Percentiles rank a stretch among this genome's conserved stretches.
Evolutionary conservation across 345 rosid genomes (phyloP).

Genomic region (Tarenaya hassleriana): DNA sequence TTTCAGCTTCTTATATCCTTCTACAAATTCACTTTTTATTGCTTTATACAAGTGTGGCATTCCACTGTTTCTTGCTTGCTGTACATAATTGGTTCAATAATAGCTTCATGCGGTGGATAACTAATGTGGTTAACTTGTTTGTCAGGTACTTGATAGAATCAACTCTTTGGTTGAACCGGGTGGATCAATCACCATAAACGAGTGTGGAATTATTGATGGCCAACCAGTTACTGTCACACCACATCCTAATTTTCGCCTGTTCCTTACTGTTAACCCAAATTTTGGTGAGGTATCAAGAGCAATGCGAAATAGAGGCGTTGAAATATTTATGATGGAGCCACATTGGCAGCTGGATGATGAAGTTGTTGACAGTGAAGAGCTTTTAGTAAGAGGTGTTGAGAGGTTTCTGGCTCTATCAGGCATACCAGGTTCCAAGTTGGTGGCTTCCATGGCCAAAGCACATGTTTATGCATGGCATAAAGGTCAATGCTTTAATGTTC

Average conservation of each 20-base stretch:
- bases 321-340: conserved; percentile 88
- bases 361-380: conserved; percentile 37
- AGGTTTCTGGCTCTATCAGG: conserved; percentile 72
- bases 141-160: conserved; percentile 92
- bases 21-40: conserved; percentile 1
- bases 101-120: conserved; percentile 13
- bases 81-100: conserved; percentile 1
- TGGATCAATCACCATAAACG: conserved; percentile 85
- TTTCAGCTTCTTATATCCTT: conserved; percentile 12
- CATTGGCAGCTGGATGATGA: conserved; percentile 60
- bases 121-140: conserved; percentile 2
- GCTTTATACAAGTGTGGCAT: conserved; percentile 13
- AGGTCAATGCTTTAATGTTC: conserved; percentile 43
- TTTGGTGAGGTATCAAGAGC: conserved; percentile 94
- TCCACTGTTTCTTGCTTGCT: background rate
- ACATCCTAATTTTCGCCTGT: conserved; percentile 81
- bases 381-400: conserved; percentile 52
- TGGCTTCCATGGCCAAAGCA: conserved; percentile 80
- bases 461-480: conserved; percentile 60
- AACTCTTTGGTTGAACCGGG: conserved; percentile 89
- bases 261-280: conserved; percentile 79
- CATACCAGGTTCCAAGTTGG: conserved; percentile 53
- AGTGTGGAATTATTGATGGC: conserved; percentile 84
- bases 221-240: conserved; percentile 69
- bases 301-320: conserved; percentile 97